Evolutionary conservation across 441 rosid genomes (phyloP), one percentile per base, ranked within the genome.

Genomic region (Hura crepitans): DNA sequence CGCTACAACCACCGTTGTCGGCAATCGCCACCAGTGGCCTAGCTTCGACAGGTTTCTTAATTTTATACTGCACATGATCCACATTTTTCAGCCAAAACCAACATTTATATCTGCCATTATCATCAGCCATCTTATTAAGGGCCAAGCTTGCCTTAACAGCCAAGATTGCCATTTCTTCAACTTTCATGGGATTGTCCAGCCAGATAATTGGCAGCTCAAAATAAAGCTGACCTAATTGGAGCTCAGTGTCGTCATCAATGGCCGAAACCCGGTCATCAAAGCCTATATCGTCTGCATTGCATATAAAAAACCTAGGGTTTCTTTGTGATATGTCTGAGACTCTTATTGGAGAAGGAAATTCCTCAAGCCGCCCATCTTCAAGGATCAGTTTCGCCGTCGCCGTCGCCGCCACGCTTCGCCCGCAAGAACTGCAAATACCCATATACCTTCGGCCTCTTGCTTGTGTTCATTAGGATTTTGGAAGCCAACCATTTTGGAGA

Each of bases 121-220:
- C n/a, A n/a, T n/a, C n/a, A 22, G 61, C 22, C 23, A 25, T 58
- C 25, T n/a, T n/a, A n/a, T 68, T 74, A 25, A 83, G 74, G 17
- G 84, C 90, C 43, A 30, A 42, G 69, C 82, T 78, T 66, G 90
- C 90, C 79, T 77, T 82, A 49, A 75, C 78, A 6, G 82, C 88
- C 74, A 86, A 80, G 65, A 83, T 68, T 56, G 80, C 85, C 86
- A 86, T 84, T 33, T 81, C 76, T 69, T 80, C 74, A 0, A 71
- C 77, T 49, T 49, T 46, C 5, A 84, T 74, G 5, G 74, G 79
- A 57, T 65, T 73, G 10, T 77, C 56, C 53, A 81, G 64, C 75
- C 73, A 60, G 71, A 70, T 70, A 62, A 76, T 31, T 20, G 85
- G 88, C 82, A 86, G 74, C 30, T 75, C 79, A 45, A 86, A 86